These are phyloP conservation scores for Nematocida sp. DNA, from an alignment of 371 early-diverging fungal genomes.

Conservation along the genomic window DNA sequence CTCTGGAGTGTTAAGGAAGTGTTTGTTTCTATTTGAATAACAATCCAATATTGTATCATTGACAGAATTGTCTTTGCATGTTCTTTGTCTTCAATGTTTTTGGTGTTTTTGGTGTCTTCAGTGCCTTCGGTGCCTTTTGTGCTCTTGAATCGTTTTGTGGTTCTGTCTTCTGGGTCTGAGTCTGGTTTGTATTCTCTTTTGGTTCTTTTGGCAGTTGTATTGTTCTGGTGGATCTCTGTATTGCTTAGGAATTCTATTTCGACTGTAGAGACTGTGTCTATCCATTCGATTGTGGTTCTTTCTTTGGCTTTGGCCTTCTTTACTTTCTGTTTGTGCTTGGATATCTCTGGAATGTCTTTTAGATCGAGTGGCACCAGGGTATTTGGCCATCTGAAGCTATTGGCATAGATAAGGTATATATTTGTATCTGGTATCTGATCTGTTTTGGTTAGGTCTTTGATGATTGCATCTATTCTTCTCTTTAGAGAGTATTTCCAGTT, in stretches of 20 bases:
- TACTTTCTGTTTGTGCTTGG: background rate
- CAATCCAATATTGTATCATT: conserved; percentile 29
- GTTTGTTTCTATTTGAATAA: background rate
- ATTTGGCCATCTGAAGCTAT: conserved; percentile 44
- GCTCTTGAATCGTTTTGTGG: no score
- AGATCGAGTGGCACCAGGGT: background rate
- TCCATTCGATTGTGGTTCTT: conserved; percentile 33
- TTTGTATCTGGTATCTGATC: background rate
- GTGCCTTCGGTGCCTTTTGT: no score
- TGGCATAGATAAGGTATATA: conserved; percentile 35
- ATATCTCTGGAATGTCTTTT: conserved; percentile 16
- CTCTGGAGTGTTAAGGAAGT: background rate
- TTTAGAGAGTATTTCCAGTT: conserved; percentile 19
- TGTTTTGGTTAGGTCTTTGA: conserved; percentile 15
- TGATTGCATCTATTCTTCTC: conserved; percentile 9
- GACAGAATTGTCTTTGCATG: background rate
- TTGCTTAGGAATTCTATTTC: conserved; percentile 33
- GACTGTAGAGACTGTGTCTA: conserved; percentile 33
- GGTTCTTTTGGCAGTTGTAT: no score
- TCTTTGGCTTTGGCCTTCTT: background rate
- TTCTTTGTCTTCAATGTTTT: no score
- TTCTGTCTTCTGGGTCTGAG: no score
- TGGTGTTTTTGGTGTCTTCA: no score
- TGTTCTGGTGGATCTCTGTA: no score
- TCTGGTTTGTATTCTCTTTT: no score